Conservation (phyloP, 257 asterid species). For the Solanum clarkiae region DNA sequence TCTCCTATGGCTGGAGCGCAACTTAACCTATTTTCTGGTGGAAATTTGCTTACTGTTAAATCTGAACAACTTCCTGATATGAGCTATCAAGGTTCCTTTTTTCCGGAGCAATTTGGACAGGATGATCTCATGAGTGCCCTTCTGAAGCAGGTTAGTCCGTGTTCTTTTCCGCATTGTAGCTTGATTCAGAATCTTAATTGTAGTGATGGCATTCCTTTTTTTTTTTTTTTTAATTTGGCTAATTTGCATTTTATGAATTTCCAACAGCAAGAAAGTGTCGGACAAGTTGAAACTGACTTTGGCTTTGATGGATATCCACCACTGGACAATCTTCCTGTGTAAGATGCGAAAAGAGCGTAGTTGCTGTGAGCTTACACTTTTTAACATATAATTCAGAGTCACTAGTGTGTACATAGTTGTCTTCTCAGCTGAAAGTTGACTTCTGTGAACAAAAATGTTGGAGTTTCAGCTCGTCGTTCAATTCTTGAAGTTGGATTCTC, state of each 20-base stretch:
- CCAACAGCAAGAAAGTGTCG: conserved; percentile 54
- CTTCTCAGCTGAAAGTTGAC: conserved; percentile 12
- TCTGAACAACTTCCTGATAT: conserved; percentile 35
- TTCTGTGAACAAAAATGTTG: not conserved
- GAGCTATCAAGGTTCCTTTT: conserved; percentile 29
- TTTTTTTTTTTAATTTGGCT: not conserved
- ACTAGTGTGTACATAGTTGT: conserved; percentile 38
- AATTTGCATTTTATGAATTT: not conserved
- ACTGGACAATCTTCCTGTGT: conserved; percentile 65
- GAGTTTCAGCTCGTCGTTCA: not conserved
- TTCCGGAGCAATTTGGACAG: conserved; percentile 44
- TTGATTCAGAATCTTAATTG: not conserved
- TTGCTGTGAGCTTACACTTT: not conserved
- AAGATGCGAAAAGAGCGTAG: not conserved
- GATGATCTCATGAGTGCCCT: conserved; percentile 74
- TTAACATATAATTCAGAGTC: not conserved
- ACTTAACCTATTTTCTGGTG: conserved; percentile 10
- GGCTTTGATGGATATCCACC: conserved; percentile 50
- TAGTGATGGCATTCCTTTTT: not conserved
- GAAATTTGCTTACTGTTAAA: conserved; percentile 31
- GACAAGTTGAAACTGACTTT: conserved; percentile 48
- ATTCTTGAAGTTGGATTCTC: not conserved
- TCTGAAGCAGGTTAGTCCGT: conserved; percentile 49
- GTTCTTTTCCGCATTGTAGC: not conserved
- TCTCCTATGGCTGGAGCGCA: conserved; percentile 17